Conservation (phyloP, 2,329 filamentous ascomycete genomes). For the Fusarium stilboides region DNA sequence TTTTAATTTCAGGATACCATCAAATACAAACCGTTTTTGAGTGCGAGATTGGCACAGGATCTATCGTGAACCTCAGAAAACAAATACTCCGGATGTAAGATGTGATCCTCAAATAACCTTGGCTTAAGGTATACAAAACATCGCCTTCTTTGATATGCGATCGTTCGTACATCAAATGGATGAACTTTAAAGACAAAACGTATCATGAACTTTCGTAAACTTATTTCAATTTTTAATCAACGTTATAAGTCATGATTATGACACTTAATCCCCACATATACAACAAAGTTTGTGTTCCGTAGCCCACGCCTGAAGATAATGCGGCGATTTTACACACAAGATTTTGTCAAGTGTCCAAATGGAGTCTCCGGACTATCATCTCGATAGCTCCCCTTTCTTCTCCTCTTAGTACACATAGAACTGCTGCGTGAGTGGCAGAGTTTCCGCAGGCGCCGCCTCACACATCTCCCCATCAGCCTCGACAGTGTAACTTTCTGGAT, state of each 20-base stretch:
- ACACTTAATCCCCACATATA: background rate
- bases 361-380: background rate
- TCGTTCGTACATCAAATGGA: background rate
- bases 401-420: constrained; percentile 79
- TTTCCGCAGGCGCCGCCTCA: constrained; percentile 78
- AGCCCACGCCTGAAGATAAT: constrained; percentile 13
- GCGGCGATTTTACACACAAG: background rate
- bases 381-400: background rate
- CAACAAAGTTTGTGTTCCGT: constrained; percentile 13
- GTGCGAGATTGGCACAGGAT: too few species aligned
- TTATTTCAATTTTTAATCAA: constrained; percentile 4
- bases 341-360: background rate
- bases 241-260: constrained; percentile 3
- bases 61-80: too few species aligned
- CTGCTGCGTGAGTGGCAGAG: constrained; percentile 81
- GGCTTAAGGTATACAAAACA: too few species aligned
- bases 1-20: constrained; percentile 46
- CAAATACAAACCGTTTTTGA: constrained; percentile 23
- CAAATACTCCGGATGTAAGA: too few species aligned
- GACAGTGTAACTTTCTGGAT: constrained; percentile 91
- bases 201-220: constrained; percentile 13
- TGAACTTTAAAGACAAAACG: background rate
- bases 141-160: too few species aligned
- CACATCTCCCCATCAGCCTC: constrained; percentile 86
- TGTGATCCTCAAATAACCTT: constrained; percentile 4